Evolutionary conservation across 805 yeast genomes (phyloP).

Genomic region (Nakazawaea populi): DNA sequence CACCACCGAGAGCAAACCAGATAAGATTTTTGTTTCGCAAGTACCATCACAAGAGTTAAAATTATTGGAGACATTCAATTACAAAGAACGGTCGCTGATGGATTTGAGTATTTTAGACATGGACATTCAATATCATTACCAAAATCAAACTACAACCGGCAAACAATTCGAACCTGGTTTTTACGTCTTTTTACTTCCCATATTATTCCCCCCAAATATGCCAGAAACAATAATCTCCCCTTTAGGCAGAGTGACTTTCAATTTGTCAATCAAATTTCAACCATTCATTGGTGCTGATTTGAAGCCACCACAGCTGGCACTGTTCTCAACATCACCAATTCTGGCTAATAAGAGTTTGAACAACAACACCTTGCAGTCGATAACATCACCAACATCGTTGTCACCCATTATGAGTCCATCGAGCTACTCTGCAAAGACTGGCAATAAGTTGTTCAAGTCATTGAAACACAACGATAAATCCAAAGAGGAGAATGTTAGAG

Average conservation of each 20-base stretch:
- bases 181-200: slow-evolving; percentile 62
- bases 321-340: slow-evolving; percentile 29
- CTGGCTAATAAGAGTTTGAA: neutral
- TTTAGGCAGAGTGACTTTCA: slow-evolving; percentile 42
- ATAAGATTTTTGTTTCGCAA: slow-evolving; percentile 8
- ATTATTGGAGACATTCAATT: neutral
- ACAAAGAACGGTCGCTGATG: slow-evolving; percentile 1
- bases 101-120: neutral
- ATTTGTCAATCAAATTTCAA: slow-evolving; percentile 32
- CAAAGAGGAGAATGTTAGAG: slow-evolving; percentile 8
- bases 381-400: neutral
- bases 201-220: slow-evolving; percentile 51
- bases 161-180: slow-evolving; percentile 51
- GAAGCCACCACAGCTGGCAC: slow-evolving; percentile 23
- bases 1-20: slow-evolving; percentile 27
- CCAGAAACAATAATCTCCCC: slow-evolving; percentile 57
- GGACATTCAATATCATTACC: neutral
- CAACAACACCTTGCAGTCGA: neutral
- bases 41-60: slow-evolving; percentile 5
- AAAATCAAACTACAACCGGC: neutral
- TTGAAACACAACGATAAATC: slow-evolving; percentile 6
- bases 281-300: slow-evolving; percentile 22
- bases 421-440: slow-evolving; percentile 1
- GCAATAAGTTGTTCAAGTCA: slow-evolving; percentile 10
- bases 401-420: neutral